Conservation (phyloP, 768 basidiomycete species). For the Pleurotus platypus region DNA sequence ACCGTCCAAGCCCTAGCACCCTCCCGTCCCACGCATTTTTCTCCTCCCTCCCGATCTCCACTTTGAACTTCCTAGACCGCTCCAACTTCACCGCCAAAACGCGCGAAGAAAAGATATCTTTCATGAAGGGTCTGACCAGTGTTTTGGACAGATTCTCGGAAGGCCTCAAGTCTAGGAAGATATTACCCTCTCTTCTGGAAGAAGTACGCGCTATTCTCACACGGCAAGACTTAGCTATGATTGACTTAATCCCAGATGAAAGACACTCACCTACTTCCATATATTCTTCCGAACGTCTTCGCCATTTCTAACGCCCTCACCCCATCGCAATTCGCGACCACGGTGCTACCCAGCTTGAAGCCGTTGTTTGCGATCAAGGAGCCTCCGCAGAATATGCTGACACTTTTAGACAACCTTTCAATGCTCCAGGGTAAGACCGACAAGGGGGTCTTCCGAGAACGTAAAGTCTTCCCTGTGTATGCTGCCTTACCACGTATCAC, state of each 20-base stretch:
- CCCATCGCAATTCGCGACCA: constrained; percentile 72
- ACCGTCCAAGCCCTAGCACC: constrained; percentile 72
- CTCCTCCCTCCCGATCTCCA: constrained; percentile 92
- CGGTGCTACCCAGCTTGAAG: constrained; percentile 83
- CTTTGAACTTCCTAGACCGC: constrained; percentile 92
- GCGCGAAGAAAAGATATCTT: constrained; percentile 92
- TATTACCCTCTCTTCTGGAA: constrained; percentile 88
- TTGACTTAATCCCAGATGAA: constrained; percentile 64
- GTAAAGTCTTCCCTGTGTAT: constrained; percentile 42
- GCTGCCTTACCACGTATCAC: background rate
- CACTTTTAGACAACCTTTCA: constrained; percentile 83
- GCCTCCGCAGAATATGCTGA: constrained; percentile 96
- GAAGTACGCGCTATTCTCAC: constrained; percentile 50
- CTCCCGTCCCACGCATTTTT: constrained; percentile 89
- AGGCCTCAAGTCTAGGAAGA: constrained; percentile 81
- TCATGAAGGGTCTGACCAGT: constrained; percentile 83
- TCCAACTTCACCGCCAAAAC: constrained; percentile 94
- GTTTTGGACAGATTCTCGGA: constrained; percentile 87
- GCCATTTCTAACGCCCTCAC: constrained; percentile 77
- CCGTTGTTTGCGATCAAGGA: constrained; percentile 90
- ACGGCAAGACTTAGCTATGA: background rate
- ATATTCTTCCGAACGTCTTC: constrained; percentile 95
- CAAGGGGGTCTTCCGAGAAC: constrained; percentile 81
- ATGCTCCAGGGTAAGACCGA: constrained; percentile 89
- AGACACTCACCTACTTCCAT: constrained; percentile 88